Evolutionary conservation across 2,329 filamentous ascomycete genomes (phyloP), one percentile per base, ranked within the genome.

Genomic region (Massarina eburnea): DNA sequence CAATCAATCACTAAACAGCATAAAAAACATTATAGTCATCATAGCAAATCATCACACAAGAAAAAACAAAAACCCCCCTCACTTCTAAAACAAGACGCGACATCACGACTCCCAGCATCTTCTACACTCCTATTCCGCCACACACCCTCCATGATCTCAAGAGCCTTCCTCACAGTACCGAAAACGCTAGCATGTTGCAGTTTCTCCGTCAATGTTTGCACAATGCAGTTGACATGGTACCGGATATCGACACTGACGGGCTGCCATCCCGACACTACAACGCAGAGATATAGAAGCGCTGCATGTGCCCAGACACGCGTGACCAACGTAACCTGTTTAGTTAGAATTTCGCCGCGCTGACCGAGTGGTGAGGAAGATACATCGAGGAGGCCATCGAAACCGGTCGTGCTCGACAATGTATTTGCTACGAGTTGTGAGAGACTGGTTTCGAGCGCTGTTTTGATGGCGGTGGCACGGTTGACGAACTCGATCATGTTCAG

Each of bases 401-500:
- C n/a, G n/a, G n/a, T n/a, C n/a, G n/a, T n/a, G n/a, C n/a, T n/a
- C n/a, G n/a, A n/a, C n/a, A n/a, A n/a, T n/a, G n/a, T n/a, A n/a
- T n/a, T n/a, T n/a, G n/a, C n/a, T n/a, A n/a, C n/a, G 14, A 33
- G 30, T 18, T 8, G 30, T 6, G 17, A 8, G 30, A 52, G 33
- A 26, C 43, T 26, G 17, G 40, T 21, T 39, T 43, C 40, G 8
- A 52, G 26, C 4, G 32, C 22, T 4, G 55, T 45, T 39, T 64
- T 62, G 32, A 80, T 73, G 3, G 64, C 49, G 8, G 68, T 62
- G 2, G 74, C 77, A 14, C 77, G 76, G 3, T 64, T 58, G 8
- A 79, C 66, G 4, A 82, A 69, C 44, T 80, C 72, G 3, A 68
- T 58, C 3, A 66, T 40, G 9, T 76, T 76, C 1, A 83, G 66